Base-by-base conservation (phyloP, 805 yeast species). In the Candida pseudofarinosa region DNA sequence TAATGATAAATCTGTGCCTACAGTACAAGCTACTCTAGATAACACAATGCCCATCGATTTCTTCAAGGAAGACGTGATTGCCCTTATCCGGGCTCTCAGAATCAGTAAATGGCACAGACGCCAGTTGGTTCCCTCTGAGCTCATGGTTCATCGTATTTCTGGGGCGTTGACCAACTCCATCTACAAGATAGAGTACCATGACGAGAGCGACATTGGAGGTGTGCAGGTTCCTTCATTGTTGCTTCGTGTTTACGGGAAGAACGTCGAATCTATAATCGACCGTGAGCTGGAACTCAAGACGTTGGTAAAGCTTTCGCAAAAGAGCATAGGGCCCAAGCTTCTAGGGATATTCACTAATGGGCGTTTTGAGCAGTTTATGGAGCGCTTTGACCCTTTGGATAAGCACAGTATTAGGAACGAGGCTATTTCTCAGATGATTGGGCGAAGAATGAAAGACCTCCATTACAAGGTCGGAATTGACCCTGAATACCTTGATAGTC, bases 161-260 rank as follows among this genome's bases (percentile, higher is more conserved):
- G 98, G 99, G 16, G 99, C 99, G 0, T 74, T 93, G 60, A 93
- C 98, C 16, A 93, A 93, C 61, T 84, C 90, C 28, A 85, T 91
- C 42, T 93, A 85, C 61, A 81, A 81, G 55, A 77, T 93, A 3
- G 83, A 77, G 53, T 82, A 85, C 41, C 49, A 63, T 51, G 56
- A 71, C 55, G 55, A 46, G 60, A 63, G 59, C 36, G 52, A 51
- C 31, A 18, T 39, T n/a, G 28, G 28, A 7, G 28, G 28, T 23
- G 35, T 55, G n/a, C 54, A 44, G 53, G 79, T 73, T 51, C 90
- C 85, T 18, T 66, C 80, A 8, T 66, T 93, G 30, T 65, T 93
- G 35, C 67, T 93, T 48, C 69, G 99, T 51, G 79, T 93, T 4
- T 93, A 89, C 56, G 99, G 99, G 16, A 83, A 86, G 31, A 87